Base-by-base conservation (phyloP, 202 grass and related monocot species). In the Musa balbisiana region DNA sequence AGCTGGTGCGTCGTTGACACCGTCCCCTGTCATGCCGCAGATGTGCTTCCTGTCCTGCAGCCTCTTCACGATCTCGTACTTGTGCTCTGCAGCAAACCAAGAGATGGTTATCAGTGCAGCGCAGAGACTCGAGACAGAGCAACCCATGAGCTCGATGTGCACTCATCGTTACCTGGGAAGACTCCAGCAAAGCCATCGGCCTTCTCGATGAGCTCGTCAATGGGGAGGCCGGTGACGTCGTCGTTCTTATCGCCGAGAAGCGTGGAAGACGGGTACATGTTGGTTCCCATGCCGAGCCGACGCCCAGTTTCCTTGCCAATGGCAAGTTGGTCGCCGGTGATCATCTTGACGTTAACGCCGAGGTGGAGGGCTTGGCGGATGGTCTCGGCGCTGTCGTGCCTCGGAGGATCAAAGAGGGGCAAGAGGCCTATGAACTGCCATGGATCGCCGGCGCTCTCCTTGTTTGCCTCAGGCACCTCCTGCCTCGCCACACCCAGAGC, bases 341-440 rank as follows among this genome's bases (percentile, higher is more conserved):
- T 96, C 92, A 96, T 96, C 89, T 96, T 96, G 17, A 96, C 92
- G 75, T 90, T 90, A 0, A 92, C 92, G 10, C 89, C 92, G 5
- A 96, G 87, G 66, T 84, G 69, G 25, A 92, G 92, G 53, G 92
- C 89, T 4, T 79, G 87, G 11, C 85, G 87, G 73, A 96, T 96
- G 73, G 92, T 96, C 85, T 96, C 92, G 0, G 92, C 87, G 78
- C 92, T 96, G 79, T 96, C 92, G 73, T 96, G 89, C 23, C 92
- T 79, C 14, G 92, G 92, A 2, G 92, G 92, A 77, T 96, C 87
- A 71, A 96, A 96, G 19, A 96, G 85, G 1, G 92, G 92, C 16
- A 96, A 78, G 10, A 96, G 71, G 0, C 89, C 92, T 60, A 92
- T 81, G 87, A 96, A 92, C 66, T 96, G 81, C 92, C 92, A 92